Base-by-base conservation (phyloP, 306 rosid genomes). In the Trifolium pratense region DNA sequence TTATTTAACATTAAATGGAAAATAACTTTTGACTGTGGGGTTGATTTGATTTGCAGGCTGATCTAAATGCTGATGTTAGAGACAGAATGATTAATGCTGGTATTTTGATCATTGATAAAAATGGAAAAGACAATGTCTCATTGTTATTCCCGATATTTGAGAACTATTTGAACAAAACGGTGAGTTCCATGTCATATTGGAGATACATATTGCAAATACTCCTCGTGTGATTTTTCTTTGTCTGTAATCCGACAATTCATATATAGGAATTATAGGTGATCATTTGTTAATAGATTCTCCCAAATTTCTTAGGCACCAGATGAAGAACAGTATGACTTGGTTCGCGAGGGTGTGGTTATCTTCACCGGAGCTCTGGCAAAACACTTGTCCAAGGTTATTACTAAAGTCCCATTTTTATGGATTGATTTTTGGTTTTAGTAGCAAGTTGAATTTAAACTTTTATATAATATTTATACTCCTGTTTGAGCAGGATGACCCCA, bases 71-170 rank as follows among this genome's bases (percentile, higher is more conserved):
- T 56, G 99, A 94, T 84, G 99, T 94, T 77, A 84, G 97, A 64
- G 97, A 90, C 71, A 89, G 95, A 94, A 94, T 94, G 99, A 86
- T 94, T 46, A 91, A 89, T 83, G 95, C 99, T 79, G 99, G 97
- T 76, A 88, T 91, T 77, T 74, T 89, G 90, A 94, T 94, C 74
- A 89, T 94, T 73, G 97, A 94, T 85, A 94, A 89, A 89, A 95
- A 90, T 68, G 99, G 99, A 74, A 87, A 77, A 69, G 97, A 89
- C 43, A 91, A 90, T 11, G 97, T 94, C 56, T 77, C 95, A 0
- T 82, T 94, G 86, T 83, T 94, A 78, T 94, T 94, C 78, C 99
- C 99, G 46, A 94, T 94, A 68, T 91, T 94, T 78, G 96, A 94
- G 83, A 94, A 94, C 84, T 94, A 89, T 84, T 82, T 94, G 26